Conservation (phyloP, 78 protist genomes). For the Monosiga brevicollis region DNA sequence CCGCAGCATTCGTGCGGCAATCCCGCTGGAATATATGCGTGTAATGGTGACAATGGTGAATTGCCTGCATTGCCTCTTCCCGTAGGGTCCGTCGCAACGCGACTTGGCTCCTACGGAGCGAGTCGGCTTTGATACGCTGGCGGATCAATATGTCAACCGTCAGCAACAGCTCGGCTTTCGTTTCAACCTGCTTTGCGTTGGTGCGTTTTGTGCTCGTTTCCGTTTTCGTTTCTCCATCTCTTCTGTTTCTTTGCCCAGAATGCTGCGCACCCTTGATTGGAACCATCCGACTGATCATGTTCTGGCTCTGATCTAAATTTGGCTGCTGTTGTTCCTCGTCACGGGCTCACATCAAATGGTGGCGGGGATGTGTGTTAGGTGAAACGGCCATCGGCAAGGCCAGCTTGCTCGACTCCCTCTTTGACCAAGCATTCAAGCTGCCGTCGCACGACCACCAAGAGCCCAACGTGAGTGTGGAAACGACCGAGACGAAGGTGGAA, state of each 20-base stretch:
- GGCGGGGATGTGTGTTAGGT: background rate
- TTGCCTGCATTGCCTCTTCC: too few species aligned
- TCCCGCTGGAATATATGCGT: too few species aligned
- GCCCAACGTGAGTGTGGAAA: background rate
- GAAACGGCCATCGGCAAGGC: conserved; percentile 6
- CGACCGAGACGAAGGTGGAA: background rate
- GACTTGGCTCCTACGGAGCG: background rate
- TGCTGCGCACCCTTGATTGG: too few species aligned
- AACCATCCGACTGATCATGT: too few species aligned
- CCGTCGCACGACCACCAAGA: background rate
- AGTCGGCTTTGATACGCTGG: conserved; percentile 2
- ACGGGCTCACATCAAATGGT: too few species aligned
- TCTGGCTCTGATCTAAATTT: too few species aligned
- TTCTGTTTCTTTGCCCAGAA: background rate
- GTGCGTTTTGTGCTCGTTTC: background rate
- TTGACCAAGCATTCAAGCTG: background rate
- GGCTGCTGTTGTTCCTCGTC: too few species aligned
- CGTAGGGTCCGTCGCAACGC: background rate
- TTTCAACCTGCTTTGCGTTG: background rate
- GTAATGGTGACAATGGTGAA: too few species aligned
- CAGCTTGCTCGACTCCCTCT: background rate
- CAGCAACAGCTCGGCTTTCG: background rate
- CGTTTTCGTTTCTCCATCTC: background rate
- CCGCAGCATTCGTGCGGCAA: too few species aligned
- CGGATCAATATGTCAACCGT: background rate